Conservation (phyloP, 768 basidiomycete species). For the Grammothele lineata region DNA sequence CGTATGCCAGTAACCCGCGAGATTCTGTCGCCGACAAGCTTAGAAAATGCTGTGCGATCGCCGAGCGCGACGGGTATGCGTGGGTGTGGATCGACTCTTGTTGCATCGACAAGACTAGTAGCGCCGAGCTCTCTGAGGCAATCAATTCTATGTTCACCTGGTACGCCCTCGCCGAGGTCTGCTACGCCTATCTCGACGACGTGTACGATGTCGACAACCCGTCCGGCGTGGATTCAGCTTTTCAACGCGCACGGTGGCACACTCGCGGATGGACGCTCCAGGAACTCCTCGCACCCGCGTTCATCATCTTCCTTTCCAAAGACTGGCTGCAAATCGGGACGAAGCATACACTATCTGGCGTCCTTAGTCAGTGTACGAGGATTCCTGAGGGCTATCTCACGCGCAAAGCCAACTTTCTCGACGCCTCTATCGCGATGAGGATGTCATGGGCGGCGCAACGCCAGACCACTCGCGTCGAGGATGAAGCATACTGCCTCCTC, state of each 20-base stretch:
- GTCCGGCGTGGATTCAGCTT: neutral
- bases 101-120: neutral
- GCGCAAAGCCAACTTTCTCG: neutral
- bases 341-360: neutral
- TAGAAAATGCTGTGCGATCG: neutral
- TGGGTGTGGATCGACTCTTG: constrained; percentile 1
- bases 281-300: neutral
- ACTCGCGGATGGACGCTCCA: constrained; percentile 1
- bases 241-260: neutral
- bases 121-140: neutral
- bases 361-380: neutral
- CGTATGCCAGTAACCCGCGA: neutral
- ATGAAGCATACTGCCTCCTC: neutral
- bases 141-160: neutral
- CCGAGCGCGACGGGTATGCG: neutral
- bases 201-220: neutral
- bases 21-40: neutral
- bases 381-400: neutral
- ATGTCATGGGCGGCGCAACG: neutral
- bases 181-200: neutral
- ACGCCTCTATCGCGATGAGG: neutral
- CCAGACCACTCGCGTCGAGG: neutral
- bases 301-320: neutral
- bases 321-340: neutral
- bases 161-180: neutral